Evolutionary conservation across 257 asterid species (phyloP).

Genomic region (Misopates orontium): DNA sequence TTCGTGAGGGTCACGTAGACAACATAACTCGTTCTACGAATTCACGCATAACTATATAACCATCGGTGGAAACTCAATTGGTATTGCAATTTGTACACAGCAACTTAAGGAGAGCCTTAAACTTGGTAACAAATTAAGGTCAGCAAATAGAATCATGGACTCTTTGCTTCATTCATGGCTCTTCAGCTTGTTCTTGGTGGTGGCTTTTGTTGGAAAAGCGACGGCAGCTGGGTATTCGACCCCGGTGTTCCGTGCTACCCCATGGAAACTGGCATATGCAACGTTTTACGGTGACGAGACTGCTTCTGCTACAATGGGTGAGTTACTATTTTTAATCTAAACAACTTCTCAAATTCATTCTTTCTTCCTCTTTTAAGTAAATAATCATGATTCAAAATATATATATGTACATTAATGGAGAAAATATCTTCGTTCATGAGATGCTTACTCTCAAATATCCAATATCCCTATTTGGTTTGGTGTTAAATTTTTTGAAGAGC

Average conservation of each 20-base stretch:
- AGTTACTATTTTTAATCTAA: neutral
- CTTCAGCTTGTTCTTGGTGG: slow-evolving; percentile 35
- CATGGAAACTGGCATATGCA: slow-evolving; percentile 60
- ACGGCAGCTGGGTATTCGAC: slow-evolving; percentile 32
- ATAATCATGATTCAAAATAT: neutral
- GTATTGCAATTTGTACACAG: slow-evolving; percentile 10
- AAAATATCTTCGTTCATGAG: too few relatives aligned
- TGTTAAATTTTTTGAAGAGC: too few relatives aligned
- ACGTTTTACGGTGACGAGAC: slow-evolving; percentile 74
- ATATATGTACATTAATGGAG: neutral
- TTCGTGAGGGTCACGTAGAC: slow-evolving; percentile 50
- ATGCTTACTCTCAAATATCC: too few relatives aligned
- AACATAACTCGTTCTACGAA: neutral
- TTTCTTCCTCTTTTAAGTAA: neutral
- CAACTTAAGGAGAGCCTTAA: slow-evolving; percentile 9
- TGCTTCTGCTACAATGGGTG: slow-evolving; percentile 63
- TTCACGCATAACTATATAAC: slow-evolving; percentile 36
- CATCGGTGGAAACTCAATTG: slow-evolving; percentile 31
- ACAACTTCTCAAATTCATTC: neutral
- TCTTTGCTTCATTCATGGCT: slow-evolving; percentile 34
- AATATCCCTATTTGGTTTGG: too few relatives aligned
- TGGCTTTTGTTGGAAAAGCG: slow-evolving; percentile 26
- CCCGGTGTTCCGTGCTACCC: slow-evolving; percentile 33
- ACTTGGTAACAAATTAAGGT: neutral
- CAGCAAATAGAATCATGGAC: slow-evolving; percentile 35